Evolutionary conservation across 441 rosid genomes (phyloP).

Genomic region (Euphorbia celastroides): DNA sequence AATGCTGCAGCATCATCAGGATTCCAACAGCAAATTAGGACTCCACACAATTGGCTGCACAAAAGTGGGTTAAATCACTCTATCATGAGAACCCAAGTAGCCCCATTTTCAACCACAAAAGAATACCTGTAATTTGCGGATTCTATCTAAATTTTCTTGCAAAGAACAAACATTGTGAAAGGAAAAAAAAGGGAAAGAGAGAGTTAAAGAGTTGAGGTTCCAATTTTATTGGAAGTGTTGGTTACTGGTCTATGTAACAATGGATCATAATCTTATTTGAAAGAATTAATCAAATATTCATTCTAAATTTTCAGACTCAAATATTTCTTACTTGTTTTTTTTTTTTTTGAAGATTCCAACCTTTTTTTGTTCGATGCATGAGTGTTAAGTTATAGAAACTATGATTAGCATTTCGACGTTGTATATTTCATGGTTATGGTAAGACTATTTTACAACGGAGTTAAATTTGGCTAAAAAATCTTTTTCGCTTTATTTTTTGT

Average conservation of each 20-base stretch:
- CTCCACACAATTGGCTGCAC: slow-evolving; percentile 77
- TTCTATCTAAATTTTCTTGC: too few species aligned
- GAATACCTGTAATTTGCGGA: not conserved
- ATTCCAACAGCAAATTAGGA: slow-evolving; percentile 75
- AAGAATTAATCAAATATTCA: slow-evolving; percentile 7
- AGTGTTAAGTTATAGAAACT: too few species aligned
- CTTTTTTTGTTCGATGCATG: too few species aligned
- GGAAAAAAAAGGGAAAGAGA: not conserved
- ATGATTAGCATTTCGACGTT: too few species aligned
- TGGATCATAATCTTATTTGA: slow-evolving; percentile 19
- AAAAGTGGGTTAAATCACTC: slow-evolving; percentile 54
- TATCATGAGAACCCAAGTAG: slow-evolving; percentile 42
- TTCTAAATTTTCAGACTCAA: slow-evolving; percentile 24
- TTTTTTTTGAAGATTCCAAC: not conserved
- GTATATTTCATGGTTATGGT: too few species aligned
- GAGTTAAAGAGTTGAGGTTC: slow-evolving; percentile 1
- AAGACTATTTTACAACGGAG: too few species aligned
- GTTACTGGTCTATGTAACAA: slow-evolving; percentile 32
- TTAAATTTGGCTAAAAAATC: too few species aligned
- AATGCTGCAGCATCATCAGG: slow-evolving; percentile 99
- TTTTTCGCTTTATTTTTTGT: too few species aligned
- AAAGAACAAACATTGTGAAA: slow-evolving; percentile 8
- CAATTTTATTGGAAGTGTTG: slow-evolving; percentile 17
- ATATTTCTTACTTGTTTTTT: not conserved
- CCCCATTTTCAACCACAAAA: slow-evolving; percentile 3